Conservation (phyloP, 257 asterid species). For the Solanum sparsipilum region DNA sequence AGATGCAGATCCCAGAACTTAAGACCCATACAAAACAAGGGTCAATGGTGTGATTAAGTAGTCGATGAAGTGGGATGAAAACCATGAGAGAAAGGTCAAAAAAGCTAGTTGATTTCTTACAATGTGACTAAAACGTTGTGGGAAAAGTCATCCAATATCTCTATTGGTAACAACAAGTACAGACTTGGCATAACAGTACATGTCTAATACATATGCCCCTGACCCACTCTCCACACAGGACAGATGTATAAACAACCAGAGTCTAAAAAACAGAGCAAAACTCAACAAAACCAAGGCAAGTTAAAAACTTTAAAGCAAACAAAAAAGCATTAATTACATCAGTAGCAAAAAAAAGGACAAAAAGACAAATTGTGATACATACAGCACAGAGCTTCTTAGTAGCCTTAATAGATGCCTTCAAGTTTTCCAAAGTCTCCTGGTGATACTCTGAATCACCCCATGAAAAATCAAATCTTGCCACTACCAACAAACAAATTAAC, state of each 20-base stretch:
- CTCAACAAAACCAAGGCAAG: neutral
- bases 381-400: slow-evolving; percentile 75
- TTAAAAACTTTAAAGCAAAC: neutral
- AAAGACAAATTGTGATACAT: slow-evolving; percentile 4
- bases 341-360: neutral
- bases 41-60: neutral
- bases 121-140: neutral
- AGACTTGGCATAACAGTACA: neutral
- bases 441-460: slow-evolving; percentile 73
- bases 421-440: slow-evolving; percentile 68
- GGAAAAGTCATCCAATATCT: neutral
- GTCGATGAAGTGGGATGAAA: neutral
- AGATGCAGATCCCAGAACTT: neutral
- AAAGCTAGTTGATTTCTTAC: neutral
- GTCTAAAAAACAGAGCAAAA: neutral
- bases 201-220: neutral
- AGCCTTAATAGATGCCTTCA: slow-evolving; percentile 51
- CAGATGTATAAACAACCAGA: neutral
- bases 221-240: neutral
- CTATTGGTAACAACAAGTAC: neutral
- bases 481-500: slow-evolving; percentile 17
- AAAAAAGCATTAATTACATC: neutral
- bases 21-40: neutral
- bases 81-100: neutral
- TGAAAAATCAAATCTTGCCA: slow-evolving; percentile 87